These are phyloP conservation scores for Penicillium parvum DNA, from an alignment of 495 filamentous ascomycete species.

Conservation along the genomic window DNA sequence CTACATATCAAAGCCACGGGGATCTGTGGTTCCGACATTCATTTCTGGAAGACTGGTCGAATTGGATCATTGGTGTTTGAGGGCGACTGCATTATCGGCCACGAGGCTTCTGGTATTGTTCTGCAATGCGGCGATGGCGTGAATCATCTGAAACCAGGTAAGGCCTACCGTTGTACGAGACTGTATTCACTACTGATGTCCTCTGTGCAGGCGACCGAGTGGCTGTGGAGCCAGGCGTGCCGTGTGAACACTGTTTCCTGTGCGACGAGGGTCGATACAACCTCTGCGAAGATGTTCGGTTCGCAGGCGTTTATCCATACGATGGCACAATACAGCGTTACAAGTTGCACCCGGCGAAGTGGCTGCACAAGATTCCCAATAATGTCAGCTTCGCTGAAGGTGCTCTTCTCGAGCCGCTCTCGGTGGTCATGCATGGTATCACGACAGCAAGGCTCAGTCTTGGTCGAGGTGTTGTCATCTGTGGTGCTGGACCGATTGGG, in stretches of 20 bases:
- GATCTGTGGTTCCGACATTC: slow-evolving; percentile 61
- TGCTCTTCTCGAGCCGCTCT: slow-evolving; percentile 70
- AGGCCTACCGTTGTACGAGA: background rate
- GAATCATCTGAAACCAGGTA: slow-evolving; percentile 30
- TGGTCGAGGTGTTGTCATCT: slow-evolving; percentile 57
- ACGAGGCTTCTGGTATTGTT: slow-evolving; percentile 69
- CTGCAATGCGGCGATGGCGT: slow-evolving; percentile 54
- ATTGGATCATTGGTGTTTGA: slow-evolving; percentile 68
- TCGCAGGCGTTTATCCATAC: slow-evolving; percentile 59
- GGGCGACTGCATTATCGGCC: slow-evolving; percentile 69
- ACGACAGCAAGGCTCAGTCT: slow-evolving; percentile 50
- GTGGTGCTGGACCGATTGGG: slow-evolving; percentile 75
- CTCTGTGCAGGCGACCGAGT: slow-evolving; percentile 57
- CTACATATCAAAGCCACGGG: slow-evolving; percentile 51
- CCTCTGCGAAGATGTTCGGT: slow-evolving; percentile 68
- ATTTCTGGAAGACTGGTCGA: slow-evolving; percentile 75
- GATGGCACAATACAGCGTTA: slow-evolving; percentile 55
- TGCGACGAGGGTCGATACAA: slow-evolving; percentile 70
- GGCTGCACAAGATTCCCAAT: slow-evolving; percentile 56
- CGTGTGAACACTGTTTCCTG: slow-evolving; percentile 60
- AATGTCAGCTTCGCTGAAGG: slow-evolving; percentile 59
- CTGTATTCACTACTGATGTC: background rate
- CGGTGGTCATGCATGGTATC: slow-evolving; percentile 69
- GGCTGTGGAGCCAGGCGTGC: slow-evolving; percentile 70
- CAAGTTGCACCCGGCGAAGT: slow-evolving; percentile 62